Evolutionary conservation across 306 rosid species (phyloP), one percentile per base, ranked within the genome.

Genomic region (Trichosanthes truncata): DNA sequence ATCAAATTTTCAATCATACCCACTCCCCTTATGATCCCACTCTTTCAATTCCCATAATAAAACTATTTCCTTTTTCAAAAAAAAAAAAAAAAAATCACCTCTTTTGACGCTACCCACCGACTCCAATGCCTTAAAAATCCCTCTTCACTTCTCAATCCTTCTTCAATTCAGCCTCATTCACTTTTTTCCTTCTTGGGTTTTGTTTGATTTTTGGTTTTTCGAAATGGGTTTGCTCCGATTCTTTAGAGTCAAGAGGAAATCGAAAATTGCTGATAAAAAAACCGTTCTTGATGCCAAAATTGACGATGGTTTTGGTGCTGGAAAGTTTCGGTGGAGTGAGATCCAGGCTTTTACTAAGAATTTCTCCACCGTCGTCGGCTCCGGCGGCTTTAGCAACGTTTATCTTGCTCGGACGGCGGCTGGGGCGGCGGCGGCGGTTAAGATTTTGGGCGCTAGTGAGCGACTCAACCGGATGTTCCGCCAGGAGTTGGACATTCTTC

Each of bases 361-460:
- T 43, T 80, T 86, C 74, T 83, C 82, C 12, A 79, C 78, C 46
- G 75, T 85, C 23, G 81, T 88, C 11, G 91, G 91, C 74, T 52
- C 82, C 26, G 91, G 91, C 0, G 91, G 91, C 43, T 88, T 78
- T 52, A 86, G 91, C 69, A 88, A 43, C 6, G 89, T 88, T 8
- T 88, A 78, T 84, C 66, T 82, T 74, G 89, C 83, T 57, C 78
- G 59, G 14, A n/a, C 51, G 14, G 0, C 69, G 1, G 1, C 62
- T 20, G 77, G 26, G 8, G 12, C 23, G 2, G 0, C 45, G 55
- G 75, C 79, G 18, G 86, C 91, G 1, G 57, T 88, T 0, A 88
- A 88, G 85, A 79, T 88, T 80, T 49, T 77, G 53, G 78, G 78
- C 12, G 82, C 82, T 20, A 82, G 87, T 23, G 84, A 83, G 71